These are phyloP conservation scores for Pseudogymnoascus sp. DNA, from an alignment of 2,329 filamentous ascomycete genomes.

Conservation along the genomic window DNA sequence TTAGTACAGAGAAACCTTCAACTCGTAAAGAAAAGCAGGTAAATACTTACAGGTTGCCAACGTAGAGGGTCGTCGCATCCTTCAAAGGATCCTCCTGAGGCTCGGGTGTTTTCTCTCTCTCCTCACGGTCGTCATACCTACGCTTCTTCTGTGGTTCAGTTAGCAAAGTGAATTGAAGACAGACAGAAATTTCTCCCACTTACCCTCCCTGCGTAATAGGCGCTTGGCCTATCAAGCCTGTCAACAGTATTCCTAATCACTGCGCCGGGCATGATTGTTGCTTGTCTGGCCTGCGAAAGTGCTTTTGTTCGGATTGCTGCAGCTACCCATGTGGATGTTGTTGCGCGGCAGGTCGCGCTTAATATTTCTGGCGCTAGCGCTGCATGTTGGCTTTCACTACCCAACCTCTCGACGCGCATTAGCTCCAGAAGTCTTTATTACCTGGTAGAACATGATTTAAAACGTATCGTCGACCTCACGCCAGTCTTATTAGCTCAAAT, in stretches of 20 bases:
- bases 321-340: slow-evolving; percentile 1
- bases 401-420: slow-evolving; percentile 2
- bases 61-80: slow-evolving; percentile 89
- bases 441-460: slow-evolving; percentile 3
- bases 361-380: slow-evolving; percentile 9
- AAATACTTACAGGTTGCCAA: slow-evolving; percentile 70
- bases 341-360: slow-evolving; percentile 8
- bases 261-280: slow-evolving; percentile 24
- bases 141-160: slow-evolving; percentile 44
- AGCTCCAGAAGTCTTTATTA: neutral
- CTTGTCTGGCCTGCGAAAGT: slow-evolving; percentile 1
- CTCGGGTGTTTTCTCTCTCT: slow-evolving; percentile 36
- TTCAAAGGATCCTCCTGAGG: slow-evolving; percentile 66
- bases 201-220: slow-evolving; percentile 83
- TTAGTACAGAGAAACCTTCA: slow-evolving; percentile 8
- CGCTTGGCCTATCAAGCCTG: slow-evolving; percentile 85
- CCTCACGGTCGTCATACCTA: slow-evolving; percentile 45
- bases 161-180: slow-evolving; percentile 16
- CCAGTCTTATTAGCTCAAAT: slow-evolving; percentile 2
- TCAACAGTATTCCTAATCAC: slow-evolving; percentile 65
- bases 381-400: slow-evolving; percentile 5
- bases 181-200: slow-evolving; percentile 23
- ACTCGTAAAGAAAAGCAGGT: slow-evolving; percentile 26
- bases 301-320: slow-evolving; percentile 4
- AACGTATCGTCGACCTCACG: neutral